These are phyloP conservation scores for Kuraishia ogatae DNA, from an alignment of 805 yeast species.

Conservation along the genomic window DNA sequence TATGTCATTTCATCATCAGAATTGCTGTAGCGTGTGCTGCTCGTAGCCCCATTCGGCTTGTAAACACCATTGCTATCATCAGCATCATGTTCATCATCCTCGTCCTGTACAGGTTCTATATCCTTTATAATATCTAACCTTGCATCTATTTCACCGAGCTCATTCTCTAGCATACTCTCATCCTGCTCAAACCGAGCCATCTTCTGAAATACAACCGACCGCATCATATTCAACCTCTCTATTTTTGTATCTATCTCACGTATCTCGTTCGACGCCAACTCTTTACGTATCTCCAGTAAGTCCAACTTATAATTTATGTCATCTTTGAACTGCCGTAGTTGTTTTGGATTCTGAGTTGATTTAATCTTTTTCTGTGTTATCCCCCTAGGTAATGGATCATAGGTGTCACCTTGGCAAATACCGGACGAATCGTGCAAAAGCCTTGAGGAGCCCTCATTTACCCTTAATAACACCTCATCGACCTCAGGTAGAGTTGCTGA, in stretches of 20 bases:
- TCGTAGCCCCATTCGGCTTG: not conserved
- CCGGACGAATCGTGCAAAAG: conserved; percentile 3
- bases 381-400: conserved; percentile 25
- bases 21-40: conserved; percentile 1
- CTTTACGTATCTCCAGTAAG: conserved; percentile 52
- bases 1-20: conserved; percentile 11
- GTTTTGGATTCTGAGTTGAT: conserved; percentile 31
- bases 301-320: conserved; percentile 39
- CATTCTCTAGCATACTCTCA: conserved; percentile 46
- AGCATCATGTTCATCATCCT: conserved; percentile 1
- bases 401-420: conserved; percentile 5
- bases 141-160: conserved; percentile 31
- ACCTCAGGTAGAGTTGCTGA: conserved; percentile 46
- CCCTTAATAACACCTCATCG: conserved; percentile 29
- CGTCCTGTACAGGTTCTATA: conserved; percentile 18
- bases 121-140: conserved; percentile 35
- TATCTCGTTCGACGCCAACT: conserved; percentile 55
- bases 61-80: not conserved
- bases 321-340: conserved; percentile 26
- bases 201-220: conserved; percentile 47
- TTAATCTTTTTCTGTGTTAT: conserved; percentile 32
- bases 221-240: conserved; percentile 36
- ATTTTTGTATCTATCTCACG: conserved; percentile 54
- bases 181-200: conserved; percentile 54
- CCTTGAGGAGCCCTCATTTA: conserved; percentile 13